Percentiles rank a stretch among this genome's conserved stretches.
These are phyloP conservation scores for Caloboletus inedulis DNA, from an alignment of 1,284 basidiomycete species.

Conservation along the genomic window DNA sequence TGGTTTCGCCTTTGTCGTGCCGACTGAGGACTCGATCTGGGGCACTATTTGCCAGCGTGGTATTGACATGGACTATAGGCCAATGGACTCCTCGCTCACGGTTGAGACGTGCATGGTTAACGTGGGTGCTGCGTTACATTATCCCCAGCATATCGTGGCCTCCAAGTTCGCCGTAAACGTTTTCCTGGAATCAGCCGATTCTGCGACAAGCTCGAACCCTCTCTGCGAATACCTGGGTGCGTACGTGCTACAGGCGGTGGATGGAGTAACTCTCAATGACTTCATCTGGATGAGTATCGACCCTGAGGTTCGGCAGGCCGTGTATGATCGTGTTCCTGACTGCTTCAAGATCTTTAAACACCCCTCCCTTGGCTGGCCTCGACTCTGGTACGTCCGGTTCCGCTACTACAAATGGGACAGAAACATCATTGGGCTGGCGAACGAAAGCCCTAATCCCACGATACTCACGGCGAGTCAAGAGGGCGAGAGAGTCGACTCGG, in stretches of 20 bases:
- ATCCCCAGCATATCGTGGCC: conserved; percentile 19
- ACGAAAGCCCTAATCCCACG: conserved; percentile 2
- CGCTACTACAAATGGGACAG: conserved; percentile 24
- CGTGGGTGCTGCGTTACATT: conserved; percentile 9
- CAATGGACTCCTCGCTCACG: background rate
- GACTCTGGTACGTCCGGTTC: conserved; percentile 14
- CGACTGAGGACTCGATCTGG: conserved; percentile 19
- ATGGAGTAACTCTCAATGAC: background rate
- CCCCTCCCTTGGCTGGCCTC: conserved; percentile 3
- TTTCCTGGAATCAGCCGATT: conserved; percentile 17
- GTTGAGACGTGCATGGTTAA: background rate
- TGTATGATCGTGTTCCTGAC: conserved; percentile 6
- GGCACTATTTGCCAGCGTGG: conserved; percentile 10
- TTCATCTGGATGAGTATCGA: conserved; percentile 13
- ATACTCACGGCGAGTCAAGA: background rate
- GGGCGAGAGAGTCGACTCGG: background rate
- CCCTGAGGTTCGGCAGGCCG: conserved; percentile 3
- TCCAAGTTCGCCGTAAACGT: conserved; percentile 29
- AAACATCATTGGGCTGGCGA: conserved; percentile 15
- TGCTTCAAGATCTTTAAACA: background rate
- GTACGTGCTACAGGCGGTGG: conserved; percentile 15
- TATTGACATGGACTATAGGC: conserved; percentile 9
- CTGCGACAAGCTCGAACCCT: background rate
- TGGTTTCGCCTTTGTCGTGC: conserved; percentile 12
- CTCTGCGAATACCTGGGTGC: conserved; percentile 26